Evolutionary conservation across 306 rosid genomes (phyloP).

Genomic region (Cercis canadensis): DNA sequence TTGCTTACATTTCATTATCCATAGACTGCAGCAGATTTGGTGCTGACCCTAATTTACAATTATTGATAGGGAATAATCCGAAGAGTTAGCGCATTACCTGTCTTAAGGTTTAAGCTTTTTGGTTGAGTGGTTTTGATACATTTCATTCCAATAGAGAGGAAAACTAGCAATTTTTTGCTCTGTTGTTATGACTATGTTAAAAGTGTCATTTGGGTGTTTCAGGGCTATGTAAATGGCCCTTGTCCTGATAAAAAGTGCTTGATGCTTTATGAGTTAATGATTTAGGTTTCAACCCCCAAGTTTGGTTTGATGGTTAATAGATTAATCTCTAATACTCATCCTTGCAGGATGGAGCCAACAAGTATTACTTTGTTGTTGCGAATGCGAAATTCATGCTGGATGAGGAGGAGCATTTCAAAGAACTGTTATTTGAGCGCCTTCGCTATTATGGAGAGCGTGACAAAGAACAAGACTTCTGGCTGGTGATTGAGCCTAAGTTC

Average conservation of each 20-base stretch:
- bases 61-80: not conserved
- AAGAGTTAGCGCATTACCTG: not conserved
- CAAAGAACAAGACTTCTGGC: conserved; percentile 92
- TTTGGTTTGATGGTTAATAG: conserved; percentile 22
- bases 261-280: not conserved
- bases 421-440: conserved; percentile 73
- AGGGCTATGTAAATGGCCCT: not conserved
- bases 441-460: conserved; percentile 66
- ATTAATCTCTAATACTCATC: not conserved
- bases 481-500: conserved; percentile 94
- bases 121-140: not conserved
- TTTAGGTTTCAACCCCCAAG: not conserved
- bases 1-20: not conserved
- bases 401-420: conserved; percentile 97
- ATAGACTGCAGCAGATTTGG: not conserved
- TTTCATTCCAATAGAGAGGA: not conserved
- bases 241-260: not conserved
- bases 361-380: conserved; percentile 82
- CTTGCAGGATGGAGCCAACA: conserved; percentile 57
- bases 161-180: not conserved
- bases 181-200: not conserved
- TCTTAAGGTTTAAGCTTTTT: not conserved
- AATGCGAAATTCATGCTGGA: conserved; percentile 98
- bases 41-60: not conserved
- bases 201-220: not conserved